These are phyloP conservation scores for Aspergillus felis DNA, from an alignment of 2,329 filamentous ascomycete species.

Conservation along the genomic window DNA sequence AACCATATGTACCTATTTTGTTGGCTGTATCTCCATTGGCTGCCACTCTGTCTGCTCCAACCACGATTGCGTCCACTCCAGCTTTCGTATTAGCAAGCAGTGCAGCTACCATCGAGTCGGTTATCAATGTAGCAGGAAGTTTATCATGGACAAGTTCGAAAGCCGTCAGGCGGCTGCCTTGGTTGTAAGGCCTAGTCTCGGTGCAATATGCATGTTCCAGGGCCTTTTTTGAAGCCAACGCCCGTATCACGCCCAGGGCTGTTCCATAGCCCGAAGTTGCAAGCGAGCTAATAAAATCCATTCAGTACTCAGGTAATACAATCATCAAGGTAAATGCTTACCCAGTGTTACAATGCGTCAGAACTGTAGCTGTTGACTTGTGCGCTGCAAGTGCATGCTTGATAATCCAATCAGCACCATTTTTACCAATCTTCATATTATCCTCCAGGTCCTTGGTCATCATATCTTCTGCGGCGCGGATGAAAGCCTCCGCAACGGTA, in stretches of 20 bases:
- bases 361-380: constrained; percentile 65
- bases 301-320: neutral
- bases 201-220: constrained; percentile 90
- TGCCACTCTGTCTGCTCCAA: constrained; percentile 91
- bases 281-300: constrained; percentile 59
- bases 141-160: constrained; percentile 94
- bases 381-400: constrained; percentile 49
- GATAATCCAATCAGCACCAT: constrained; percentile 80
- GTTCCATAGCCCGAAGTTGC: constrained; percentile 98
- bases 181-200: constrained; percentile 96
- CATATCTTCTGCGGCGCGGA: constrained; percentile 79
- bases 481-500: constrained; percentile 65
- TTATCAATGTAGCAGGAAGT: constrained; percentile 87
- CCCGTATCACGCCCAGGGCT: constrained; percentile 87
- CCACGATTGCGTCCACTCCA: constrained; percentile 80
- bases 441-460: constrained; percentile 80
- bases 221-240: constrained; percentile 61
- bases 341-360: constrained; percentile 98
- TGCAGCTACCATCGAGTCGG: constrained; percentile 93
- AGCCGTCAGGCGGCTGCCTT: constrained; percentile 88
- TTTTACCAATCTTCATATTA: constrained; percentile 78
- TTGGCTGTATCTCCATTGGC: constrained; percentile 97
- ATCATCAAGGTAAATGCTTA: constrained; percentile 35
- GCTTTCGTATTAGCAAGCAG: constrained; percentile 61
- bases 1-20: constrained; percentile 92